Conservation (phyloP, 345 rosid genomes). For the Cardamine occulta region DNA sequence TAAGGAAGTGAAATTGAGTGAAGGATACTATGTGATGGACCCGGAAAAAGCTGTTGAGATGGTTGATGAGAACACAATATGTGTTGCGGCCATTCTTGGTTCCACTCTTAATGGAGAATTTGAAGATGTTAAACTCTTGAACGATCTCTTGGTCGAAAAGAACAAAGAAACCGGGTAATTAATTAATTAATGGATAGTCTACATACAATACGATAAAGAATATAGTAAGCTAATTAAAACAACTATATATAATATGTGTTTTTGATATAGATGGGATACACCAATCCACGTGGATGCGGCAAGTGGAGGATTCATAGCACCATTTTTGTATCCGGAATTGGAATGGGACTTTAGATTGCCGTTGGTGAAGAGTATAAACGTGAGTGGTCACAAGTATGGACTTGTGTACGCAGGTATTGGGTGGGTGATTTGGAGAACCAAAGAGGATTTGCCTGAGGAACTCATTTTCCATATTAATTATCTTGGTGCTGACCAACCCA, state of each 20-base stretch:
- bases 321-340: slow-evolving; percentile 62
- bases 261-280: slow-evolving; percentile 57
- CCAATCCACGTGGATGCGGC: slow-evolving; percentile 72
- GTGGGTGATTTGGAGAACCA: slow-evolving; percentile 69
- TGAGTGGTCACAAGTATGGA: slow-evolving; percentile 68
- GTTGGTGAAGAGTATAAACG: slow-evolving; percentile 63
- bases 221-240: neutral
- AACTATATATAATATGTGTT: neutral
- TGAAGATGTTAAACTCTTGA: slow-evolving; percentile 65
- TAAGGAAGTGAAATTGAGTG: slow-evolving; percentile 61
- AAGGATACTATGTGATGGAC: slow-evolving; percentile 69
- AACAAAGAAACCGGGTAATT: slow-evolving; percentile 52
- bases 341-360: slow-evolving; percentile 70
- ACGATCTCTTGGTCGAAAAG: slow-evolving; percentile 54
- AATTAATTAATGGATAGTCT: neutral
- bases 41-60: slow-evolving; percentile 59
- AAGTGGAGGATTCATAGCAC: slow-evolving; percentile 68
- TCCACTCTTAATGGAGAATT: slow-evolving; percentile 72
- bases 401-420: slow-evolving; percentile 69
- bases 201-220: neutral
- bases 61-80: slow-evolving; percentile 73
- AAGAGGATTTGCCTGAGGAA: slow-evolving; percentile 66
- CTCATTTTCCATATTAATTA: slow-evolving; percentile 66
- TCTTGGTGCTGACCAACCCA: slow-evolving; percentile 68
- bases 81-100: slow-evolving; percentile 68